Percentiles rank a stretch among this genome's conserved stretches.
Evolutionary conservation across 306 rosid species (phyloP).

Genomic region (Dalbergia cochinchinensis): DNA sequence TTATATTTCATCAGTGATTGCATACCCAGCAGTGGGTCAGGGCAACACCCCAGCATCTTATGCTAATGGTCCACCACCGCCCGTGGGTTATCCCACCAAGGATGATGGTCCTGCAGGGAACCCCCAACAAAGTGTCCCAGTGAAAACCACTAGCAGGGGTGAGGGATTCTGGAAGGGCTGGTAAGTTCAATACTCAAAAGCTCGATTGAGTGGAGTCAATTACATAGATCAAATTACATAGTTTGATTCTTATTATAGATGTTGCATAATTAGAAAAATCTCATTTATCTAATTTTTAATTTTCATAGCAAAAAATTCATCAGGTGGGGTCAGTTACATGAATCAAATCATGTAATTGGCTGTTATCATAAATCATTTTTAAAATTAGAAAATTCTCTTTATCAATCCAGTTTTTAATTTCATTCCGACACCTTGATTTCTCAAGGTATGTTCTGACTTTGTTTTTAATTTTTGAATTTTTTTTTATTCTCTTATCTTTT

Average conservation of each 20-base stretch:
- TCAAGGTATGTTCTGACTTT: not conserved
- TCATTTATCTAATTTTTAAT: too few relatives aligned
- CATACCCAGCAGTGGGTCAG: not conserved
- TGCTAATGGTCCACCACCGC: conserved; percentile 52
- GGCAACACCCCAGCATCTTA: not conserved
- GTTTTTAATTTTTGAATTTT: not conserved
- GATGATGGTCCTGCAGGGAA: conserved; percentile 45
- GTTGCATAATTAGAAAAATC: too few relatives aligned
- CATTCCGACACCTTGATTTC: not conserved
- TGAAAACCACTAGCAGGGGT: conserved; percentile 53
- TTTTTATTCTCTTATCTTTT: not conserved
- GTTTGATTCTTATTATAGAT: not conserved
- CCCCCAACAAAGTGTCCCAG: conserved; percentile 43
- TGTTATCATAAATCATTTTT: not conserved
- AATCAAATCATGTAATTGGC: not conserved
- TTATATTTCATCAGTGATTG: too few relatives aligned
- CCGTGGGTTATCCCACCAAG: conserved; percentile 55
- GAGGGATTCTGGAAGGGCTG: conserved; percentile 75
- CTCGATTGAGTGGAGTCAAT: not conserved
- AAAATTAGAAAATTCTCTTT: not conserved
- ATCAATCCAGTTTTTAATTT: not conserved
- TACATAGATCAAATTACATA: not conserved
- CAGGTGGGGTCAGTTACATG: not conserved
- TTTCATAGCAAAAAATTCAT: too few relatives aligned
- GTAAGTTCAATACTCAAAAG: conserved; percentile 34